Conservation (phyloP, 345 rosid genomes). For the Hirschfeldia incana region DNA sequence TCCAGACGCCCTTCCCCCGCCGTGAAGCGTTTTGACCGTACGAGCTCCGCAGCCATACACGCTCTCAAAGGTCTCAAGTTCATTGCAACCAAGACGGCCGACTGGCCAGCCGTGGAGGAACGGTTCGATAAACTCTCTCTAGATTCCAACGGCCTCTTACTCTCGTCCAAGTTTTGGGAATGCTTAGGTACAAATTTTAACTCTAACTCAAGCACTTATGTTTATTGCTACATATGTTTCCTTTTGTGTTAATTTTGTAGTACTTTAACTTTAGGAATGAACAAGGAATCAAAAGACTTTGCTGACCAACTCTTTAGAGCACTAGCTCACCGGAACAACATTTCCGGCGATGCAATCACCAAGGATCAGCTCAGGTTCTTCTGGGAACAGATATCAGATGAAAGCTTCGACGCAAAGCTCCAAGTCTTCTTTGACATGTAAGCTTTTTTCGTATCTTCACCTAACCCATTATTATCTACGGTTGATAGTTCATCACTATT, state of each 20-base stretch:
- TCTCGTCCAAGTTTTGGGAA: conserved; percentile 65
- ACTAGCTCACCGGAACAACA: conserved; percentile 62
- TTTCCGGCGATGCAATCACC: conserved; percentile 62
- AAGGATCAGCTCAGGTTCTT: conserved; percentile 64
- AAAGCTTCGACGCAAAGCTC: conserved; percentile 87
- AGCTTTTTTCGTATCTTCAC: not conserved
- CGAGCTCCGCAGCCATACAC: conserved; percentile 69
- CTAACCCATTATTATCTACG: conserved; percentile 15
- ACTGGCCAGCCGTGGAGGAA: conserved; percentile 71
- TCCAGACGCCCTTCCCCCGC: conserved; percentile 50
- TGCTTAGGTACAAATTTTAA: conserved; percentile 60
- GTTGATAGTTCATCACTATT: not conserved
- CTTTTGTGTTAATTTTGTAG: not conserved
- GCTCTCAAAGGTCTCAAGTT: conserved; percentile 91
- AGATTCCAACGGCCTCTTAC: conserved; percentile 56
- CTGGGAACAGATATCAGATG: conserved; percentile 82
- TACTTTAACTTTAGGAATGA: conserved; percentile 55
- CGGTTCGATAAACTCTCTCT: conserved; percentile 60
- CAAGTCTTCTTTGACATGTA: conserved; percentile 93
- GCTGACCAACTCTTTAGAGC: conserved; percentile 77
- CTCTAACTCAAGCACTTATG: not conserved
- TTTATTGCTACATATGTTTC: not conserved
- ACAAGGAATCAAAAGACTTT: conserved; percentile 82
- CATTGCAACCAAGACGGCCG: conserved; percentile 61
- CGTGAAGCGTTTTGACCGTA: conserved; percentile 54